Evolutionary conservation across 148 eudicot species (phyloP).

Genomic region (Diospyros lotus): DNA sequence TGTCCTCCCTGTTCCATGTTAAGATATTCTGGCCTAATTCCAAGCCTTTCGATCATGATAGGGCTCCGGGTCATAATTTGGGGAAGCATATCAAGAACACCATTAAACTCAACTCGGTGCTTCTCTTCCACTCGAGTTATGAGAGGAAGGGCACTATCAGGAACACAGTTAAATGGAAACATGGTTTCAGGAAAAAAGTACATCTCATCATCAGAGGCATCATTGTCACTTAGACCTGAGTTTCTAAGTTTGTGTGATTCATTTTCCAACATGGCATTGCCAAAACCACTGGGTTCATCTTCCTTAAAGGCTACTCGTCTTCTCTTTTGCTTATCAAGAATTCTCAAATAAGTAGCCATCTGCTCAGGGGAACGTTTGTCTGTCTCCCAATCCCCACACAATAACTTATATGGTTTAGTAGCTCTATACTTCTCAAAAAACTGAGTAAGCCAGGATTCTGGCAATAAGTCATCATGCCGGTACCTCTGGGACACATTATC

Average conservation of each 20-base stretch:
- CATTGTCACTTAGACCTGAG: conserved; percentile 30
- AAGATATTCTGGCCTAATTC: conserved; percentile 81
- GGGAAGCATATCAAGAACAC: conserved; percentile 85
- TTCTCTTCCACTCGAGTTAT: conserved; percentile 27
- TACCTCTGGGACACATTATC: conserved; percentile 56
- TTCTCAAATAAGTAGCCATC: conserved; percentile 73
- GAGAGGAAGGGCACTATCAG: conserved; percentile 69
- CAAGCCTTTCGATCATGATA: conserved; percentile 96
- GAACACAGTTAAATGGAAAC: conserved; percentile 78
- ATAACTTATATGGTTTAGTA: conserved; percentile 55
- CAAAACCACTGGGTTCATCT: conserved; percentile 41
- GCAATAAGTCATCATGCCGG: conserved; percentile 57
- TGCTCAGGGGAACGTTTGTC: conserved; percentile 76
- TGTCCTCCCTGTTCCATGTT: conserved; percentile 67
- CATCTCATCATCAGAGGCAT: conserved; percentile 38
- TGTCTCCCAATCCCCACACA: conserved; percentile 55
- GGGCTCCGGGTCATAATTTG: conserved; percentile 67
- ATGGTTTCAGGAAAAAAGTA: conserved; percentile 83
- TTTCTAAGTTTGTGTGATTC: conserved; percentile 36
- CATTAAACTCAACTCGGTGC: conserved; percentile 56
- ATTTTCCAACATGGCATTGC: conserved; percentile 35
- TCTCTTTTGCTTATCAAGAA: conserved; percentile 73
- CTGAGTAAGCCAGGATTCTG: conserved; percentile 82
- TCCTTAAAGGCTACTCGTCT: conserved; percentile 71
- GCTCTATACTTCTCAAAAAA: conserved; percentile 71